phyloP scores from a whole-genome alignment of 805 yeast genomes.

The Crinitomyces ghanaensis region DNA sequence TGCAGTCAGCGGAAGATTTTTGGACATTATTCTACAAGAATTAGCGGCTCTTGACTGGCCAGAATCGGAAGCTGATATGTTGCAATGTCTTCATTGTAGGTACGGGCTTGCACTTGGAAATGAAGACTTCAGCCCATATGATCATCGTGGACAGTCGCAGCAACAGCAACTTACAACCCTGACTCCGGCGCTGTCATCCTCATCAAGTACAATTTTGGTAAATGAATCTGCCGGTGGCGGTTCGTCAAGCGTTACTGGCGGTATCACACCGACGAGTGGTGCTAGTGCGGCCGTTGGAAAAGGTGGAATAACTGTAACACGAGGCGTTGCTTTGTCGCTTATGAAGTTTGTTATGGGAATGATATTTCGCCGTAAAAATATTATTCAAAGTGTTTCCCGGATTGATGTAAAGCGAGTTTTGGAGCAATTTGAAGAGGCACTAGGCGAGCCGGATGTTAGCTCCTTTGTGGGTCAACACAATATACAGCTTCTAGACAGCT shows the following conservation, averaged over 20 bases:
- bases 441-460: slow-evolving; percentile 46
- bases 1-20: slow-evolving; percentile 46
- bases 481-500: slow-evolving; percentile 34
- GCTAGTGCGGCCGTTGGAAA: no score
- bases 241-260: no score
- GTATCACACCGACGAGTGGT: no score
- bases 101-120: slow-evolving; percentile 55
- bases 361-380: slow-evolving; percentile 45
- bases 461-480: slow-evolving; percentile 23
- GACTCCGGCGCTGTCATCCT: slow-evolving; percentile 15
- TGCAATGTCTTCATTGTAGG: slow-evolving; percentile 70
- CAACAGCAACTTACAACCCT: no score
- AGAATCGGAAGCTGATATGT: slow-evolving; percentile 53
- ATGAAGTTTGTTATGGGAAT: slow-evolving; percentile 43
- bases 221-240: no score
- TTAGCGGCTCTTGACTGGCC: slow-evolving; percentile 33
- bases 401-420: slow-evolving; percentile 62
- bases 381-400: slow-evolving; percentile 47
- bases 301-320: slow-evolving; percentile 33
- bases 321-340: slow-evolving; percentile 30
- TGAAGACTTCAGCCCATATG: slow-evolving; percentile 50
- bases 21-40: slow-evolving; percentile 46
- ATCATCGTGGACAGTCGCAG: slow-evolving; percentile 42
- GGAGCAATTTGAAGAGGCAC: slow-evolving; percentile 57
- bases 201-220: no score